phyloP scores from a whole-genome alignment of 2,329 filamentous ascomycete genomes.

The Dothidotthia symphoricarpi region DNA sequence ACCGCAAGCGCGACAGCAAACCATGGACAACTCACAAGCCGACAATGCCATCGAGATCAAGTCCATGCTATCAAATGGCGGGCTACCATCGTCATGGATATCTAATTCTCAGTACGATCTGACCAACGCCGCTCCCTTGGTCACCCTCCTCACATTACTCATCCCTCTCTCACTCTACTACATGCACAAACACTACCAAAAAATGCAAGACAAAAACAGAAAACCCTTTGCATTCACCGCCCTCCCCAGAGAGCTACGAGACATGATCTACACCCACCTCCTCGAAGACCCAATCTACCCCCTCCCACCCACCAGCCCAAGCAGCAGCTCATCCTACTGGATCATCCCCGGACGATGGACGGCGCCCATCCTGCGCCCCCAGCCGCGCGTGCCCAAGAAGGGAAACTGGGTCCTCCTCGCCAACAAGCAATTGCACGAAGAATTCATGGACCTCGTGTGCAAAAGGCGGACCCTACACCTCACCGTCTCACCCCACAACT shows the following conservation, averaged over 20 bases:
- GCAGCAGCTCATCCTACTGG: too few relatives aligned
- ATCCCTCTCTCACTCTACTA: conserved; percentile 11
- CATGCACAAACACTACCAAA: conserved; percentile 15
- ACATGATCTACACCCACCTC: conserved; percentile 34
- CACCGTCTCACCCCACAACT: conserved; percentile 34
- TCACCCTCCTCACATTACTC: conserved; percentile 11
- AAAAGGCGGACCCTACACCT: conserved; percentile 34
- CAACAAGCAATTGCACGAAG: conserved; percentile 29
- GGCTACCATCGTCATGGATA: too few relatives aligned
- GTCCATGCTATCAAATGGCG: too few relatives aligned
- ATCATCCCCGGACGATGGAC: too few relatives aligned
- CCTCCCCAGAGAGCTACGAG: conserved; percentile 34
- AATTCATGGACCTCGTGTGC: conserved; percentile 38
- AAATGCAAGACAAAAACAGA: conserved; percentile 17
- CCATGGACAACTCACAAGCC: too few relatives aligned
- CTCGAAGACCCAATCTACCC: conserved; percentile 33
- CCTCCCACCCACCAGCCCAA: background rate
- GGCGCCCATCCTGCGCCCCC: background rate
- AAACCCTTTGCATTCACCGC: conserved; percentile 31
- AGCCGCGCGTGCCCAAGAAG: background rate
- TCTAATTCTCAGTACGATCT: too few relatives aligned
- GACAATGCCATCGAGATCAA: too few relatives aligned
- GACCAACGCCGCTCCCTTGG: background rate
- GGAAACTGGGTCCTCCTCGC: conserved; percentile 9
- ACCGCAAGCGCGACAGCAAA: too few relatives aligned